Percentiles rank a stretch among this genome's conserved stretches.
phyloP scores from a whole-genome alignment of 2,329 filamentous ascomycete species.

The Aspergillus thermomutatus region DNA sequence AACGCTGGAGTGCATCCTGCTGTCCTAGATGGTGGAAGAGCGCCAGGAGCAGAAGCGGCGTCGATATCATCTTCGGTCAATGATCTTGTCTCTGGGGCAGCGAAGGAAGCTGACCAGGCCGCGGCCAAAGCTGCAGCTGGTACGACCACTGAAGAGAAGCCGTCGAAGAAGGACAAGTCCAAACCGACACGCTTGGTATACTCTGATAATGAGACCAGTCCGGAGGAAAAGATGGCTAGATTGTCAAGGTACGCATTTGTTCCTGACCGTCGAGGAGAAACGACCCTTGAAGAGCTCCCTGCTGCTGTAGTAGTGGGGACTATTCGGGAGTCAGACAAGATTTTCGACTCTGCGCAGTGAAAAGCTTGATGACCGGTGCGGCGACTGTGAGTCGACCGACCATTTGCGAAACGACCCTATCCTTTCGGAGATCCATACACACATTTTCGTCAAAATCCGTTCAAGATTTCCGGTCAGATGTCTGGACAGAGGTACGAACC shows the following conservation, averaged over 20 bases:
- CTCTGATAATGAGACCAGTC: conserved; percentile 72
- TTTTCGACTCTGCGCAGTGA: conserved; percentile 33
- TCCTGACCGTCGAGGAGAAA: conserved; percentile 43
- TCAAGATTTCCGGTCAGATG: neutral
- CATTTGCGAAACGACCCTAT: neutral
- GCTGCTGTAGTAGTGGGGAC: conserved; percentile 31
- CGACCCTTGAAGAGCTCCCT: conserved; percentile 33
- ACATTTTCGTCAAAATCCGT: neutral
- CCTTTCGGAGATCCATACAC: neutral
- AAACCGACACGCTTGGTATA: conserved; percentile 72
- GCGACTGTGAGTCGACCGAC: neutral
- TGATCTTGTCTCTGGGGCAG: conserved; percentile 50
- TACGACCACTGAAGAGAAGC: conserved; percentile 56
- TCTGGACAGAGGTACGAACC: conserved; percentile 9
- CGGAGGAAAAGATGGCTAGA: conserved; percentile 84
- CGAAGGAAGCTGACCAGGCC: conserved; percentile 42
- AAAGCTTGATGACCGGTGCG: neutral
- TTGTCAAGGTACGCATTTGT: conserved; percentile 72
- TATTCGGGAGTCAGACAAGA: conserved; percentile 33
- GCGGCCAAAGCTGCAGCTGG: conserved; percentile 34
- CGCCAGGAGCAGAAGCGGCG: conserved; percentile 14
- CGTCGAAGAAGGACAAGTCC: conserved; percentile 64
- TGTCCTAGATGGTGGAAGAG: conserved; percentile 30
- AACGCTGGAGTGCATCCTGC: conserved; percentile 18
- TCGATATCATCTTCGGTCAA: conserved; percentile 47